A percentile compares a stretch with the other conserved stretches of the same genome.
These are phyloP conservation scores for Ceratocystis harringtonii DNA, from an alignment of 2,329 filamentous ascomycete genomes.

Conservation along the genomic window DNA sequence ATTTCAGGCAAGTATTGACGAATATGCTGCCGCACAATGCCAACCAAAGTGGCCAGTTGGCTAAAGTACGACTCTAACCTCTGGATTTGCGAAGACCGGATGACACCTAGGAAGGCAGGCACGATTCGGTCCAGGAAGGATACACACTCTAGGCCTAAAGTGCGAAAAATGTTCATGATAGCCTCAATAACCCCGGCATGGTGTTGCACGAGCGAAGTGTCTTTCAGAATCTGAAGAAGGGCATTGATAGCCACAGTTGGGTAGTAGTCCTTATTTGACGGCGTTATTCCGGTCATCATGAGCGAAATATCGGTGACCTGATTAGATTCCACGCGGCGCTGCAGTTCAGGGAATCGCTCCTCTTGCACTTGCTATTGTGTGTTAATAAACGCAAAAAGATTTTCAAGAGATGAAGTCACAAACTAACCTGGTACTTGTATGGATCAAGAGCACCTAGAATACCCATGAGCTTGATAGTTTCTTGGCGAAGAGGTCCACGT, in stretches of 20 bases:
- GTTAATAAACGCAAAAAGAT: constrained; percentile 20
- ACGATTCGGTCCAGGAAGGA: constrained; percentile 89
- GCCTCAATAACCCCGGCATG: constrained; percentile 92
- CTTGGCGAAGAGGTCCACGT: constrained; percentile 68
- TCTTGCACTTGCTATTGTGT: constrained; percentile 55
- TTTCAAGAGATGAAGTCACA: not conserved
- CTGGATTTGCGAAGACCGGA: constrained; percentile 60
- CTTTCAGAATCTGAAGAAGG: constrained; percentile 78
- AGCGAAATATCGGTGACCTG: constrained; percentile 82
- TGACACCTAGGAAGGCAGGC: constrained; percentile 81
- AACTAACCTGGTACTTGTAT: constrained; percentile 61
- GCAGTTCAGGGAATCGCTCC: constrained; percentile 65
- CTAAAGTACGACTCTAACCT: constrained; percentile 94
- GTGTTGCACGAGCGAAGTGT: constrained; percentile 75
- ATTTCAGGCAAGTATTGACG: constrained; percentile 79
- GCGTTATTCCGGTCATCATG: constrained; percentile 94
- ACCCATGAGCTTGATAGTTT: constrained; percentile 93
- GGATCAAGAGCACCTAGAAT: constrained; percentile 90
- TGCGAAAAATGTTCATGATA: constrained; percentile 98
- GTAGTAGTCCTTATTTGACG: constrained; percentile 96
- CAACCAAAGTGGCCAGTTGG: constrained; percentile 81
- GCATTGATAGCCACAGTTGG: constrained; percentile 97
- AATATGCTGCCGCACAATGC: constrained; percentile 93
- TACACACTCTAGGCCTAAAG: constrained; percentile 87
- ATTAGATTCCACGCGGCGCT: constrained; percentile 46